Evolutionary conservation across 495 filamentous ascomycete species (phyloP).

Genomic region (Xylaria telfairii): DNA sequence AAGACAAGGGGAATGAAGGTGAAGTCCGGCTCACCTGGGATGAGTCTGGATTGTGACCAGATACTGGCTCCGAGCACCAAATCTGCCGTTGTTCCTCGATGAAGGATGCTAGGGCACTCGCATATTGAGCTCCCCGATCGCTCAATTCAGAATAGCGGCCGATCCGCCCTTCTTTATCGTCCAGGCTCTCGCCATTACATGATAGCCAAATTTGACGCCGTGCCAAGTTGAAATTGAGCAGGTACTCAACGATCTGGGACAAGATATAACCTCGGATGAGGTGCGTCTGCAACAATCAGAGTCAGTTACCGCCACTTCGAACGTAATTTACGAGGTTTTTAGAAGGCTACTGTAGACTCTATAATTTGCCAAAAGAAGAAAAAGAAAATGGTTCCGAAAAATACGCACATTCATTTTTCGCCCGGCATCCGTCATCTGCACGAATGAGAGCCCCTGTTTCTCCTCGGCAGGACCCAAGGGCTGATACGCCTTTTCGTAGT

Average conservation of each 20-base stretch:
- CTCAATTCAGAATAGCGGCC: constrained; percentile 75
- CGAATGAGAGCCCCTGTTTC: constrained; percentile 46
- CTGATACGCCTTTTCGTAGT: constrained; percentile 80
- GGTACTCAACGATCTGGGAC: constrained; percentile 79
- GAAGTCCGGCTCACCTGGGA: neutral
- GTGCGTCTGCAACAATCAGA: too few species aligned
- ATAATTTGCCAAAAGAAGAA: too few species aligned
- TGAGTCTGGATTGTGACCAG: constrained; percentile 18
- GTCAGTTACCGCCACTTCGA: too few species aligned
- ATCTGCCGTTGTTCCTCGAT: constrained; percentile 46
- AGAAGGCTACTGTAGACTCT: too few species aligned
- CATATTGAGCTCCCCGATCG: constrained; percentile 65
- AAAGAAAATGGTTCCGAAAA: too few species aligned
- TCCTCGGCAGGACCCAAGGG: constrained; percentile 81
- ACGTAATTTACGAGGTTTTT: too few species aligned
- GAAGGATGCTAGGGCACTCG: constrained; percentile 65
- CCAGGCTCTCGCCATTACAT: constrained; percentile 72
- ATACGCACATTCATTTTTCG: constrained; percentile 81
- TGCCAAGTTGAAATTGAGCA: constrained; percentile 84
- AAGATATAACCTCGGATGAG: constrained; percentile 80
- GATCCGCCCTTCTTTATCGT: constrained; percentile 71
- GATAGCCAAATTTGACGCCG: constrained; percentile 87
- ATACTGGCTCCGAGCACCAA: constrained; percentile 7
- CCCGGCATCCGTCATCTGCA: constrained; percentile 82
- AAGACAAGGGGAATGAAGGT: constrained; percentile 52